Percentiles rank a stretch among this genome's conserved stretches.
Evolutionary conservation across 1,139 yeast species (phyloP).

Genomic region (Yamadazyma dendronema): DNA sequence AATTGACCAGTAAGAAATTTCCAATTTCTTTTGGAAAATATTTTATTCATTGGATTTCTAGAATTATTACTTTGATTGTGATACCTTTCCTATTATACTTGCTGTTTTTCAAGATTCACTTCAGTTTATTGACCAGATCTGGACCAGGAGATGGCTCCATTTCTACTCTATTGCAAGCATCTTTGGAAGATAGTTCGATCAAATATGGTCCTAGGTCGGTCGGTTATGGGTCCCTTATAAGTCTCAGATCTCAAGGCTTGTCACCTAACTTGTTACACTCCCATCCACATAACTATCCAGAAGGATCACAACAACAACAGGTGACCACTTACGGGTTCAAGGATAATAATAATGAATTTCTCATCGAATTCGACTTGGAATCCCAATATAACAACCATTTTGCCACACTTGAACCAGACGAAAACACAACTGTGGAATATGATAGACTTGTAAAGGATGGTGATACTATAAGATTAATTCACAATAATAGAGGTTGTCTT

Average conservation of each 20-base stretch:
- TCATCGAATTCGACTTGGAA: constrained; percentile 44
- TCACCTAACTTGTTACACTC: constrained; percentile 72
- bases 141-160: constrained; percentile 80
- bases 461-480: constrained; percentile 54
- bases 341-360: constrained; percentile 67
- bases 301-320: constrained; percentile 73
- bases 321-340: constrained; percentile 74
- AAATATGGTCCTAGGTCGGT: constrained; percentile 60
- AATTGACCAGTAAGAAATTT: constrained; percentile 31
- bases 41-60: constrained; percentile 64
- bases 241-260: constrained; percentile 71
- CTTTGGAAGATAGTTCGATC: constrained; percentile 55
- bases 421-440: constrained; percentile 24
- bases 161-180: constrained; percentile 68
- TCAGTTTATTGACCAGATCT: constrained; percentile 65
- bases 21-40: constrained; percentile 39
- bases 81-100: constrained; percentile 75
- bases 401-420: constrained; percentile 33
- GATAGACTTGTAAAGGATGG: constrained; percentile 41
- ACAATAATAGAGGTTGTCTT: constrained; percentile 50
- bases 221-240: constrained; percentile 58
- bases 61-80: constrained; percentile 66
- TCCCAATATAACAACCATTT: constrained; percentile 22
- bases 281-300: constrained; percentile 66
- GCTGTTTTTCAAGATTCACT: constrained; percentile 76